Evolutionary conservation across 257 asterid species (phyloP), one percentile per base, ranked within the genome.

Genomic region (Coffea canephora): DNA sequence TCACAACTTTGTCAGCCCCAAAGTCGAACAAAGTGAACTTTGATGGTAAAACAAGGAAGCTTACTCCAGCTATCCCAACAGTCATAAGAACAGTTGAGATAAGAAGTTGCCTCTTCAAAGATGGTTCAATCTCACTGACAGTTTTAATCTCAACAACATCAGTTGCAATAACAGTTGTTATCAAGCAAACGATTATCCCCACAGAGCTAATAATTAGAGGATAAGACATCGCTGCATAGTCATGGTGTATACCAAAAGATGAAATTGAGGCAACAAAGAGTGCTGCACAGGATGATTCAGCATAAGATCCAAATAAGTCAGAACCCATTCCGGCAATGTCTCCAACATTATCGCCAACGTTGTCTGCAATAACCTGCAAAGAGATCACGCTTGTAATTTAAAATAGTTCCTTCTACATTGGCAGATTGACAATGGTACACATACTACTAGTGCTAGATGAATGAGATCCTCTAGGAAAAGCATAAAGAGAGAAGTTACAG

Each of bases 291-390:
- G 90, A 87, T 69, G 90, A 83, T 71, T 87, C 90, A 57, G 90
- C 89, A 83, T 85, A 87, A 54, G 90, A 87, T 21, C 90, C 90
- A 75, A 87, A 87, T 67, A 87, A 87, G 83, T 87, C 90, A 78
- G 90, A 87, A 9, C 90, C 90, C 90, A 87, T 87, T 77, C 98
- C 98, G 79, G 97, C 98, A 87, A 94, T 94, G 84, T 94, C 98
- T 75, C 98, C 98, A 39, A 94, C 98, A 81, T 94, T 94, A 76
- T 94, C 98, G 73, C 98, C 98, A 77, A 94, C 97, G 57, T 94
- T 93, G 81, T 94, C 97, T 71, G 98, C 98, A 82, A 94, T 93
- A 87, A 94, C 97, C 97, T 92, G 91, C 81, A 82, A 69, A 81
- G 77, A 1, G 10, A 3, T 39, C 43, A 39, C 4, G 5, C 2